Evolutionary conservation across 345 rosid genomes (phyloP).

Genomic region (Eucalyptus albens): DNA sequence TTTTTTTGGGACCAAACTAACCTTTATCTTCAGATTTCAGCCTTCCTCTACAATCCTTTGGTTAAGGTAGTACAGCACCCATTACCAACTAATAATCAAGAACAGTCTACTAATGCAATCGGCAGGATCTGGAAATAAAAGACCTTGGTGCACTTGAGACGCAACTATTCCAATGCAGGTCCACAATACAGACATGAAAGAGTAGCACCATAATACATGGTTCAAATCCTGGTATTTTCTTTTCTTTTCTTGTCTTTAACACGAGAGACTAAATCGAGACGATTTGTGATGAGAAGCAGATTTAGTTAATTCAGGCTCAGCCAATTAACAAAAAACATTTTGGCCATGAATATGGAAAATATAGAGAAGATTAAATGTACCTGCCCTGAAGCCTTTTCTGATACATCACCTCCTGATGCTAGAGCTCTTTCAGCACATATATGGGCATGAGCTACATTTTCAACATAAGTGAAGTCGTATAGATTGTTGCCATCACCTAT

Average conservation of each 20-base stretch:
- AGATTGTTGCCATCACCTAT: conserved; percentile 83
- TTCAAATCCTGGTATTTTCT: background rate
- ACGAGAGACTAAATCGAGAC: background rate
- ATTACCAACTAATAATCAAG: background rate
- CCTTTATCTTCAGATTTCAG: background rate
- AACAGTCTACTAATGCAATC: background rate
- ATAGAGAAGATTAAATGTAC: conserved; percentile 16
- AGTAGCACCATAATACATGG: background rate
- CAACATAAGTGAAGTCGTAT: conserved; percentile 82
- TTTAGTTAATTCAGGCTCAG: background rate
- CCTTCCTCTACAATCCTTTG: background rate
- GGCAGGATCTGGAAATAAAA: background rate
- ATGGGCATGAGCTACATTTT: conserved; percentile 94
- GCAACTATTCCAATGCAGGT: background rate
- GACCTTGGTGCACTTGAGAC: background rate
- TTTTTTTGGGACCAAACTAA: background rate
- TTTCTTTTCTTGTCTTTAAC: background rate
- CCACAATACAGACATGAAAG: background rate
- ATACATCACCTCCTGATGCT: conserved; percentile 60
- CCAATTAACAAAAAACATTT: background rate
- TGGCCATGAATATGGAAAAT: background rate
- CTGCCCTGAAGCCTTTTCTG: conserved; percentile 85
- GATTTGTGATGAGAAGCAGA: background rate
- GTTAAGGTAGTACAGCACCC: background rate
- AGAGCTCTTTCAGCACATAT: conserved; percentile 92